These are phyloP conservation scores for Tetradesmus lagerheimii DNA, from an alignment of 139 green algal genomes.

Conservation along the genomic window DNA sequence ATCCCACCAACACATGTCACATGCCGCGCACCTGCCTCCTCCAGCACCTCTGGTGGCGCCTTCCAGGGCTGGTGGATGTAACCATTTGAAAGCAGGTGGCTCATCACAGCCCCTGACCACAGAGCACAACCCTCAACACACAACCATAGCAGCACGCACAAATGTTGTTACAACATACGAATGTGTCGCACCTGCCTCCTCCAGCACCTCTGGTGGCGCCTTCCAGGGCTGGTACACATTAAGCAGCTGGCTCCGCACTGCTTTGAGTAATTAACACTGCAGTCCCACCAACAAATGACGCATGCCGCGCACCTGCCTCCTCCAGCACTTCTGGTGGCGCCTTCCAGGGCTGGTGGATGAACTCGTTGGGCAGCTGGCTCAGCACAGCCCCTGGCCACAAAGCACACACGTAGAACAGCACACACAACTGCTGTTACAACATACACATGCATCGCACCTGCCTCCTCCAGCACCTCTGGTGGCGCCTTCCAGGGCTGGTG, in stretches of 20 bases:
- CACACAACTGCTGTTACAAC: not conserved
- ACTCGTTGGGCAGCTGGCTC: constrained; percentile 73
- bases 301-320: constrained; percentile 53
- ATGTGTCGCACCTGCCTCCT: too few relatives aligned
- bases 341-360: constrained; percentile 76
- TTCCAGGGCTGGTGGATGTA: constrained; percentile 77
- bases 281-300: too few relatives aligned
- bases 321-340: constrained; percentile 67
- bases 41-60: constrained; percentile 66
- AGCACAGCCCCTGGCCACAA: constrained; percentile 71
- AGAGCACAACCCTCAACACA: too few relatives aligned
- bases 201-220: too few relatives aligned
- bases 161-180: too few relatives aligned
- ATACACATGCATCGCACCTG: not conserved
- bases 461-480: constrained; percentile 53
- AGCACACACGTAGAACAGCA: not conserved
- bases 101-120: constrained; percentile 79
- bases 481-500: constrained; percentile 81
- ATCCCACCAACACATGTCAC: too few relatives aligned
- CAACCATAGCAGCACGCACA: too few relatives aligned
- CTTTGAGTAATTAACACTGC: too few relatives aligned
- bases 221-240: too few relatives aligned
- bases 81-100: constrained; percentile 75
- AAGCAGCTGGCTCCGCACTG: constrained; percentile 74
- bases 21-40: constrained; percentile 54